Conservation (phyloP, 163 green algal genomes). For the Trebouxiophyceae sp. region DNA sequence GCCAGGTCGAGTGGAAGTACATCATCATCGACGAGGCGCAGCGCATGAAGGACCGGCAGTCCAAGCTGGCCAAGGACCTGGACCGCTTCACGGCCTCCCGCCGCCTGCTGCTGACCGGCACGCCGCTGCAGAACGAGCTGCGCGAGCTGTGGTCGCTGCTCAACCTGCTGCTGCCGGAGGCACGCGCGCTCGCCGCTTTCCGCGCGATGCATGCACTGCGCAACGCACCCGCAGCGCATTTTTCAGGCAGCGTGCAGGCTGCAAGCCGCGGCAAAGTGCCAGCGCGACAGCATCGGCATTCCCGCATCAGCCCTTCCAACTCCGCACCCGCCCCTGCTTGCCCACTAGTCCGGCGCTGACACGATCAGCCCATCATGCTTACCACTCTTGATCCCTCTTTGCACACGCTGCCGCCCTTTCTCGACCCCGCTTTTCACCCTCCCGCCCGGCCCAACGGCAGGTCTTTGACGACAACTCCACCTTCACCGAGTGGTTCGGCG, state of each 20-base stretch:
- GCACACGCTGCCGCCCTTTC: neutral
- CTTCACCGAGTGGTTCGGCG: constrained; percentile 89
- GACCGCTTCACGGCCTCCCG: constrained; percentile 70
- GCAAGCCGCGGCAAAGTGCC: too few species aligned
- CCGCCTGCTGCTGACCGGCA: constrained; percentile 77
- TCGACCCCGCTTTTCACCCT: neutral
- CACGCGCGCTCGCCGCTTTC: too few species aligned
- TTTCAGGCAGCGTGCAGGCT: too few species aligned
- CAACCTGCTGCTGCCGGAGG: constrained; percentile 81
- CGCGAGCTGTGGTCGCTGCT: constrained; percentile 91
- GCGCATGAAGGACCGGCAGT: constrained; percentile 90
- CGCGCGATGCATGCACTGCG: too few species aligned
- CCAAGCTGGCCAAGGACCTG: constrained; percentile 84
- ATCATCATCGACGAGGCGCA: constrained; percentile 99
- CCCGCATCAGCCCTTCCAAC: too few species aligned
- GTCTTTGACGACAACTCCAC: constrained; percentile 91
- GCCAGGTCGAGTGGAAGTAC: constrained; percentile 88
- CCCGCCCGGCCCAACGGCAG: constrained; percentile 26
- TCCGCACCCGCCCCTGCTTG: too few species aligned
- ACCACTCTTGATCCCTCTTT: too few species aligned
- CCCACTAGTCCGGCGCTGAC: too few species aligned
- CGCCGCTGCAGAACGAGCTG: constrained; percentile 92
- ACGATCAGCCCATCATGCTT: too few species aligned
- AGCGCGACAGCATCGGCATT: too few species aligned
- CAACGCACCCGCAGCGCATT: too few species aligned